Evolutionary conservation across 768 basidiomycete genomes (phyloP), one percentile per base, ranked within the genome.

Genomic region (Kwoniella sp.): DNA sequence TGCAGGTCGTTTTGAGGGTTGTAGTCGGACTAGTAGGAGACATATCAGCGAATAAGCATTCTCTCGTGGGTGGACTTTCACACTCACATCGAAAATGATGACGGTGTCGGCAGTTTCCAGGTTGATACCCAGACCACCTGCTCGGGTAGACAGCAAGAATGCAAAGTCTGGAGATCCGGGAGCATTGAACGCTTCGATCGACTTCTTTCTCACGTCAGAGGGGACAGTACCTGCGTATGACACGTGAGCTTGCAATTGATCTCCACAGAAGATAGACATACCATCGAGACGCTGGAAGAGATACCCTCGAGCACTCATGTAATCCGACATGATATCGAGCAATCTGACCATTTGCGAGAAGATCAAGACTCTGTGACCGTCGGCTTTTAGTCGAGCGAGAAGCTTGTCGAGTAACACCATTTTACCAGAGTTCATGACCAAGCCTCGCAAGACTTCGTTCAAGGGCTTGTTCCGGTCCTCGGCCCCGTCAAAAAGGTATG

Each of bases 271-370:
- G 44, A 4, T n/a, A 9, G 19, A 71, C 77, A 57, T 89, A 76
- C 95, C 96, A 76, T 99, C 96, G 37, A 99, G 83, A 13, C 96
- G 88, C 79, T 98, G 96, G 81, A 93, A 90, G 65, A 87, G 86
- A 74, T 95, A 98, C 40, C 90, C 90, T 52, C 96, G 85, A 60
- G 94, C 83, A 44, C 83, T 82, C 88, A 98, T 92, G 81, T 97
- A 98, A 80, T 99, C 96, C 68, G 91, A 94, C 73, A 99, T 86
- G 78, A 99, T 98, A 81, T 99, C 96, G 49, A 99, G 85, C 87
- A 98, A 91, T 63, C 96, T 88, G 63, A 98, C 94, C 96, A 99
- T 99, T 81, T 97, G 80, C 74, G 93, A 96, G 84, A 99, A 99
- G 72, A 99, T 98, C 71, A 99, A 85, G 26, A 99, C 96, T 54